Conservation (phyloP, 2,329 filamentous ascomycete genomes). For the Pseudocercospora macadamiae region DNA sequence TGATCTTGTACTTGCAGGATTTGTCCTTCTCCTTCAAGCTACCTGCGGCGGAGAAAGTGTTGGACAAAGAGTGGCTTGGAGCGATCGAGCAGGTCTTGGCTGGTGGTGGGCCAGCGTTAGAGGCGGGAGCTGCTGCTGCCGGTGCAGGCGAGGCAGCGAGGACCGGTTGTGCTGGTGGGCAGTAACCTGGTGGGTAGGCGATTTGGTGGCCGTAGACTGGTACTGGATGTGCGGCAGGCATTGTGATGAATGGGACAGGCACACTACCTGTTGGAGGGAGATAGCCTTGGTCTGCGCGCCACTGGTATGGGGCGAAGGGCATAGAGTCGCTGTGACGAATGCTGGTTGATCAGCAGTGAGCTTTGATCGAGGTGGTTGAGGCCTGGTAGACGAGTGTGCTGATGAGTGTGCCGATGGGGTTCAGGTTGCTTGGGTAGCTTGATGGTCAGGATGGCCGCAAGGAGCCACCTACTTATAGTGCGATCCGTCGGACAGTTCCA, state of each 20-base stretch:
- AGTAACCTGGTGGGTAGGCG: constrained; percentile 8
- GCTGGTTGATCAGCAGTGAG: neutral
- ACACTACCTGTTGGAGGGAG: constrained; percentile 24
- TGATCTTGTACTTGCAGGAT: too few relatives aligned
- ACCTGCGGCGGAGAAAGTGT: neutral
- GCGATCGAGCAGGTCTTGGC: neutral
- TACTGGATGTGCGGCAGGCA: constrained; percentile 26
- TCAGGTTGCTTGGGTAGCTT: constrained; percentile 6
- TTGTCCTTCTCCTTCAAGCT: too few relatives aligned
- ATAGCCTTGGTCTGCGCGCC: constrained; percentile 30
- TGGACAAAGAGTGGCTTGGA: neutral
- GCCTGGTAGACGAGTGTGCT: neutral
- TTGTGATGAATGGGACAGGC: constrained; percentile 12
- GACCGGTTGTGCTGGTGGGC: constrained; percentile 3
- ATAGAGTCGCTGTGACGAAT: constrained; percentile 16
- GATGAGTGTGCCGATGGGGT: neutral
- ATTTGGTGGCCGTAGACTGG: constrained; percentile 24
- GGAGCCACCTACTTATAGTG: neutral
- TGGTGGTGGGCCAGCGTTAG: neutral
- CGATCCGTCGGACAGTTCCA: neutral
- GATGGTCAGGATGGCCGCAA: neutral
- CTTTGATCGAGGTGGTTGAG: neutral
- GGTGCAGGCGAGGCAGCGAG: constrained; percentile 10
- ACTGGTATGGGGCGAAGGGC: constrained; percentile 32
- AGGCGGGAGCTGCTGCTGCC: neutral